Conservation (phyloP, 306 rosid genomes). For the Arachis stenosperma region DNA sequence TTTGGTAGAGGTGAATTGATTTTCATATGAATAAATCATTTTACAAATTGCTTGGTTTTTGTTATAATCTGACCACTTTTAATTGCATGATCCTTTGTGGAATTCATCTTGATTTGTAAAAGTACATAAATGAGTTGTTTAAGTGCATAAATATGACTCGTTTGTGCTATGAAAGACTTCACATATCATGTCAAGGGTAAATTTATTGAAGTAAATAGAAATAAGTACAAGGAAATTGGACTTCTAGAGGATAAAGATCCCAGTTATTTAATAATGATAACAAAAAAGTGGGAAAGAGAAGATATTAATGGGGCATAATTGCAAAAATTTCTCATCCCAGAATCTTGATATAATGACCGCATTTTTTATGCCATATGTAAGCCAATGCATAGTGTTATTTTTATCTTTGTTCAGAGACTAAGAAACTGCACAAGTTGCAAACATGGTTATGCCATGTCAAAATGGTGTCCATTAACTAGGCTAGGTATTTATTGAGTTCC, state of each 20-base stretch:
- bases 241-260: neutral
- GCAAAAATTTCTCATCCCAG: neutral
- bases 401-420: neutral
- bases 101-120: slow-evolving; percentile 5
- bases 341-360: neutral
- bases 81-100: neutral
- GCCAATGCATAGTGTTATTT: slow-evolving; percentile 1
- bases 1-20: slow-evolving; percentile 80
- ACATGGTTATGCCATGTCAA: neutral
- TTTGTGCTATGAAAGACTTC: slow-evolving; percentile 3
- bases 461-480: slow-evolving; percentile 9
- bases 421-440: slow-evolving; percentile 12
- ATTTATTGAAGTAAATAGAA: too few species aligned
- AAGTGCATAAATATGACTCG: slow-evolving; percentile 8
- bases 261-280: neutral
- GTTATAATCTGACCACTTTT: neutral
- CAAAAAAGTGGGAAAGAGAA: slow-evolving; percentile 2
- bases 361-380: neutral
- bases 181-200: neutral
- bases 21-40: slow-evolving; percentile 14
- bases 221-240: slow-evolving; percentile 6
- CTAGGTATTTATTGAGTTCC: slow-evolving; percentile 7
- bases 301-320: neutral
- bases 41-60: slow-evolving; percentile 25
- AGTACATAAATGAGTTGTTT: slow-evolving; percentile 1